A percentile compares a stretch with the other conserved stretches of the same genome.
These are phyloP conservation scores for Stachybotrys echinatus DNA, from an alignment of 2,329 filamentous ascomycete genomes.

Conservation along the genomic window DNA sequence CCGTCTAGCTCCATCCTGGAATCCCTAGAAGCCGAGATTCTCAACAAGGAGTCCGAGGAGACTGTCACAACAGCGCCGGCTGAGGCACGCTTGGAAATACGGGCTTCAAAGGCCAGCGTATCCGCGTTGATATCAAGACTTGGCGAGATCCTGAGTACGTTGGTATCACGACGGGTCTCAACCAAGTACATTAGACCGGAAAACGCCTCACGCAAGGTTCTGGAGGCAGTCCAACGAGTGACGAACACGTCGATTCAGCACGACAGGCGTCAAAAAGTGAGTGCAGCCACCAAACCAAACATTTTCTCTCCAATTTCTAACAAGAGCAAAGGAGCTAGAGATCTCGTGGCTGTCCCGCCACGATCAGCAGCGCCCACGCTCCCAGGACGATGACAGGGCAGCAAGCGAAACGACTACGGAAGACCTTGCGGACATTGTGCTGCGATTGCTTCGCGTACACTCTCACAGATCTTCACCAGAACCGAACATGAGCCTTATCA, in stretches of 20 bases:
- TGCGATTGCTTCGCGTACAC: conserved; percentile 35
- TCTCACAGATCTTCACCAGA: conserved; percentile 2
- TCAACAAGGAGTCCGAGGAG: conserved; percentile 24
- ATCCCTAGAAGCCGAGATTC: conserved; percentile 21
- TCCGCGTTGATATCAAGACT: conserved; percentile 29
- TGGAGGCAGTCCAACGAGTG: conserved; percentile 23
- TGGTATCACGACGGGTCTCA: conserved; percentile 20
- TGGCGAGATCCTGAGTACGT: conserved; percentile 19
- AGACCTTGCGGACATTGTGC: conserved; percentile 36
- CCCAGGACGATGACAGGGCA: too few species aligned
- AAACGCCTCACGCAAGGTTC: conserved; percentile 11
- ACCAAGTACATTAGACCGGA: conserved; percentile 11
- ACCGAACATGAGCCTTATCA: conserved; percentile 16
- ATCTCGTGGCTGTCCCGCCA: conserved; percentile 36
- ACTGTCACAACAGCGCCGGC: conserved; percentile 15
- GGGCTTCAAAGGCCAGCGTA: conserved; percentile 20
- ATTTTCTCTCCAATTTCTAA: conserved; percentile 5
- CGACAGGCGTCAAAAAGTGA: conserved; percentile 13
- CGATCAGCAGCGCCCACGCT: neutral
- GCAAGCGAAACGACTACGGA: conserved; percentile 18
- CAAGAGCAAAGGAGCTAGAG: conserved; percentile 17
- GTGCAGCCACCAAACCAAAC: neutral
- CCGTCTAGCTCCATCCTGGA: conserved; percentile 8
- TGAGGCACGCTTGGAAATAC: conserved; percentile 21
- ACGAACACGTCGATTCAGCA: conserved; percentile 24